Evolutionary conservation across 108 stramenopile genomes (phyloP), one percentile per base, ranked within the genome.

Genomic region (Cyclotella distinguenda): DNA sequence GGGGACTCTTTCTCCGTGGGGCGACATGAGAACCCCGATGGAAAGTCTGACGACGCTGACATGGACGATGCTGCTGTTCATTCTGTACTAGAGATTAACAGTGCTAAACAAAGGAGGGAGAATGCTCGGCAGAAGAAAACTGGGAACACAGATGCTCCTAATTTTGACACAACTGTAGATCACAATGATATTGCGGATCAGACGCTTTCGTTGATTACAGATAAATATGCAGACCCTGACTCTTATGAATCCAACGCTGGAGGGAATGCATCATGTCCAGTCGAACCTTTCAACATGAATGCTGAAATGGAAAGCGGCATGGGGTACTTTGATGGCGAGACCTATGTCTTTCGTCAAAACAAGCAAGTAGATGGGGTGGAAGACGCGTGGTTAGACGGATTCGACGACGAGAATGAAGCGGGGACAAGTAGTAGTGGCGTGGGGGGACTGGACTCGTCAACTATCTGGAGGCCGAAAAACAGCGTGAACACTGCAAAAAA

Each of bases 281-380:
- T 93, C 19, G 92, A 93, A 74, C 87, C 92, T 4, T 93, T 93
- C 74, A 83, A 93, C 55, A 87, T 93, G 86, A 69, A 86, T 28
- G 65, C 85, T 19, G 92, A 93, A 62, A 58, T 77, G 40, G 79
- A 83, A n/a, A 79, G 89, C 49, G 92, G 92, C 8, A 76, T 69
- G 50, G 91, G 91, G 30, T 92, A 82, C 58, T 92, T 92, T 64
- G 91, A 87, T 36, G 90, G 90, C 23, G 90, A 89, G 64, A 92
- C 90, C 8, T 92, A 92, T 47, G 73, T 92, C 23, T 92, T 88
- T 72, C 84, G 90, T 22, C 74, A 75, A 42, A 68, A 72, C 34
- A 63, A 56, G 19, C 64, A 33, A 2, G 64, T 43, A 15, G 85
- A 84, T 12, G 85, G 70, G 23, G 90, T 87, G 60, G 78, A 86